Conservation (phyloP, 83 land plant genomes). For the Picea mariana region DNA sequence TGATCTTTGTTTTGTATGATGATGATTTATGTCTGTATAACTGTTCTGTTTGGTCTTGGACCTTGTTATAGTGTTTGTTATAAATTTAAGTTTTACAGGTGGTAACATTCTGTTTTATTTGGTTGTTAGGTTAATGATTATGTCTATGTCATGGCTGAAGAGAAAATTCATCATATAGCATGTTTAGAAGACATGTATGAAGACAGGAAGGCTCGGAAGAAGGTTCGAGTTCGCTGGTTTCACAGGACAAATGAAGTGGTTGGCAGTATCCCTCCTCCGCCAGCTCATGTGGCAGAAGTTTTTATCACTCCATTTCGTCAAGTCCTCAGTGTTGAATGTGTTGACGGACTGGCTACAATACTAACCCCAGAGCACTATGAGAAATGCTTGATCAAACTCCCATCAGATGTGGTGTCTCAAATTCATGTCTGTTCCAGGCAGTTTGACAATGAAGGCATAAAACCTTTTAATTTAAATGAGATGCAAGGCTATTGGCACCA, state of each 20-base stretch:
- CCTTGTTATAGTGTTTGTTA: neutral
- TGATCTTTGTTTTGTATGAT: neutral
- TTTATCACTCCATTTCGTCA: conserved; percentile 87
- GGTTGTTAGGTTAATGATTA: conserved; percentile 71
- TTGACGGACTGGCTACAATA: conserved; percentile 86
- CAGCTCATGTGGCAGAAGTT: conserved; percentile 75
- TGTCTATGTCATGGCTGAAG: conserved; percentile 87
- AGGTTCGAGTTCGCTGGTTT: conserved; percentile 92
- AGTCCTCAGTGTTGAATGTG: conserved; percentile 84
- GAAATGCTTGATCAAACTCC: conserved; percentile 25
- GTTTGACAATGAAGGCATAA: conserved; percentile 71
- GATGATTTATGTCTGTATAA: neutral
- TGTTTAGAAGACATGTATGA: conserved; percentile 95
- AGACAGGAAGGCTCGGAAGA: conserved; percentile 64
- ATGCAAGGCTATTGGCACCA: conserved; percentile 86
- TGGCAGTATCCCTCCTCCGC: conserved; percentile 54
- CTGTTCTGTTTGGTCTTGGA: conserved; percentile 1
- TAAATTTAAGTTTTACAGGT: conserved; percentile 4
- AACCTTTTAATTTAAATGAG: conserved; percentile 67
- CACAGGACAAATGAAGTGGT: conserved; percentile 76
- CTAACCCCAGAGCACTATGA: conserved; percentile 72
- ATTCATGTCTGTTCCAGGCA: conserved; percentile 57
- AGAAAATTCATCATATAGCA: conserved; percentile 77
- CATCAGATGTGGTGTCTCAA: conserved; percentile 24
- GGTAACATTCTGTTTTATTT: neutral